These are phyloP conservation scores for Chlorella ohadii DNA, from an alignment of 139 green algal species.

Conservation along the genomic window DNA sequence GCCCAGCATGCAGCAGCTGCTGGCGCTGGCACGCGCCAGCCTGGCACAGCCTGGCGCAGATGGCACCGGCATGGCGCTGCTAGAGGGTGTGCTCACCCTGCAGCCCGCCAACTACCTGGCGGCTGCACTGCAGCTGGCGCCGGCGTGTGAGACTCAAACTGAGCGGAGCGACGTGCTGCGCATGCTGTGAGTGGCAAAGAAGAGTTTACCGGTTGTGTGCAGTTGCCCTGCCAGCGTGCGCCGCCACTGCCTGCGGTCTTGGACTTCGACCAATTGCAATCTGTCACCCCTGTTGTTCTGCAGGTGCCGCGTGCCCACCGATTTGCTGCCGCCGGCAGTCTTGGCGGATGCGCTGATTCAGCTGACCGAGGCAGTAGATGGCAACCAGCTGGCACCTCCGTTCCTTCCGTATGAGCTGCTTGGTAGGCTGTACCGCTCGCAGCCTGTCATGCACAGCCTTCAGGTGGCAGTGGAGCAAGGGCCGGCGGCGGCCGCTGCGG, in stretches of 20 bases:
- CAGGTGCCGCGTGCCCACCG: conserved; percentile 25
- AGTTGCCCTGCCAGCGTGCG: too few species aligned
- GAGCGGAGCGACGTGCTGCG: conserved; percentile 16
- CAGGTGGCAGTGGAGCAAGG: neutral
- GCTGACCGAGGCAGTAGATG: conserved; percentile 29
- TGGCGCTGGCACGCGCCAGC: conserved; percentile 13
- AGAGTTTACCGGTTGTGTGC: too few species aligned
- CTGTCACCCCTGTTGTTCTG: too few species aligned
- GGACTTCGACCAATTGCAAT: too few species aligned
- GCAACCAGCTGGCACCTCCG: neutral
- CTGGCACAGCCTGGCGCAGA: conserved; percentile 36
- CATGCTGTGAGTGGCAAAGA: conserved; percentile 20
- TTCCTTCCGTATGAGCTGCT: conserved; percentile 30
- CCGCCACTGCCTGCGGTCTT: too few species aligned
- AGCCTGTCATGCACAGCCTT: conserved; percentile 21
- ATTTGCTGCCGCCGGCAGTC: conserved; percentile 23
- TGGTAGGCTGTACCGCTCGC: conserved; percentile 12
- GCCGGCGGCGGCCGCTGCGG: neutral
- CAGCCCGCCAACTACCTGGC: conserved; percentile 33
- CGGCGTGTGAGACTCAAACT: neutral
- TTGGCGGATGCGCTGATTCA: conserved; percentile 26
- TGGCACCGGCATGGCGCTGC: conserved; percentile 18
- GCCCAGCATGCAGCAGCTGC: conserved; percentile 36
- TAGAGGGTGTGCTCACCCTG: conserved; percentile 45
- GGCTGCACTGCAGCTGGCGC: conserved; percentile 42